phyloP scores from a whole-genome alignment of 345 rosid species.

The Psidium guajava region DNA sequence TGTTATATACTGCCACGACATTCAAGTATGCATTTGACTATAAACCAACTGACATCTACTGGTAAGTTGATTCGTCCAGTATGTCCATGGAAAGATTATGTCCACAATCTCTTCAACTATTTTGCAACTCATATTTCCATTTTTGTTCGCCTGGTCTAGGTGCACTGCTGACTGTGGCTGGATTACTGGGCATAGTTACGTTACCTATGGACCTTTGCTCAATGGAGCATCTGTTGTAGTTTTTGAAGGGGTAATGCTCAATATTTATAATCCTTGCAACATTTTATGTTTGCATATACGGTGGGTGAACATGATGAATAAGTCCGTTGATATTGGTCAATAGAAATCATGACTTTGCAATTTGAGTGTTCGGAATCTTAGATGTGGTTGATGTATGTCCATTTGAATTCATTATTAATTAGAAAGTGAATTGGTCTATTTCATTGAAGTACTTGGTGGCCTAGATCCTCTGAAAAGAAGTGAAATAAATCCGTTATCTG shows the following conservation, averaged over 20 bases:
- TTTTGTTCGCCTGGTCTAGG: constrained; percentile 26
- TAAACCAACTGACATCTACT: constrained; percentile 80
- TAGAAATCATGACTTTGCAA: background rate
- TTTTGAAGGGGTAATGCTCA: constrained; percentile 78
- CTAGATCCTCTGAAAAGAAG: background rate
- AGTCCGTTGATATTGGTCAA: background rate
- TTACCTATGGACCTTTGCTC: constrained; percentile 96
- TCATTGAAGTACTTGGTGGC: background rate
- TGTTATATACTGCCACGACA: constrained; percentile 91
- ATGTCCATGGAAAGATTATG: background rate
- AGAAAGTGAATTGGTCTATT: background rate
- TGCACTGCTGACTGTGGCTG: constrained; percentile 99
- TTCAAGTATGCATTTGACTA: constrained; percentile 98
- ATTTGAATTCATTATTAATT: background rate
- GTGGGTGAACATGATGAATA: background rate
- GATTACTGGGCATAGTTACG: constrained; percentile 99
- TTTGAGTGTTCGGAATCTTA: background rate
- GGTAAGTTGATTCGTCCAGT: constrained; percentile 29
- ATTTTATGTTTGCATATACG: background rate
- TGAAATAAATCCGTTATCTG: background rate
- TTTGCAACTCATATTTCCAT: background rate
- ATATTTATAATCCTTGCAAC: background rate
- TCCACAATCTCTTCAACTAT: background rate
- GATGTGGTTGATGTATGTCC: background rate
- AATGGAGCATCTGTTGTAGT: constrained; percentile 79